Base-by-base conservation (phyloP, 2,329 filamentous ascomycete genomes). In the Emericellopsis atlantica region DNA sequence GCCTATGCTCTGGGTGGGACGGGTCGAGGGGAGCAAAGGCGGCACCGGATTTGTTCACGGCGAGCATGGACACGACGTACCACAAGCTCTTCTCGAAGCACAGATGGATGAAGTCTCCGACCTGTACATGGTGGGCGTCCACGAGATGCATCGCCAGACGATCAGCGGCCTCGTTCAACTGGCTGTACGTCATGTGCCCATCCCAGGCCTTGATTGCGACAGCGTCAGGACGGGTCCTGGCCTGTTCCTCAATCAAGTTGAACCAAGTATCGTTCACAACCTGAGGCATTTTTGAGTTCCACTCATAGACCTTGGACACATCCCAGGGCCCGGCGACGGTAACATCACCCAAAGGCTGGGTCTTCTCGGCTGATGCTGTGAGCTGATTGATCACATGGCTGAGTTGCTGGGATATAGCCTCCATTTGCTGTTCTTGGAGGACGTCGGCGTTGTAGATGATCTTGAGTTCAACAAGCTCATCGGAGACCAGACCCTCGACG, bases 241-340 rank as follows among this genome's bases (percentile, higher is more conserved):
- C 44, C 26, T 40, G 43, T 3, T 32, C 23, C 6, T 33, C 37
- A 23, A 47, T 32, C 15, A 47, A 39, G 37, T 46, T 37, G 2
- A 47, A 15, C 26, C 18, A 21, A 26, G 22, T 38, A 4, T 18
- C 5, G 24, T 38, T 16, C 8, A 38, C 36, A n/a, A 38, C 26
- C 4, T 16, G 16, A 9, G 22, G 36, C 11, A 15, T 23, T n/a
- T 24, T 22, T 5, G 14, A 23, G n/a, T 38, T 38, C 46, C 69
- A 43, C 67, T 69, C 47, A 65, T 62, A 11, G 36, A 14, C 18
- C 18, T 35, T 35, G n/a, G n/a, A 9, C 7, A 35, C n/a, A 7
- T 35, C 32, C 32, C 32, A 35, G 18, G 9, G 9, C 32, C 9
- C 9, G 9, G 32, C n/a, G 9, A 35, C n/a, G 18, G 32, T 11